Evolutionary conservation across 805 yeast genomes (phyloP), one percentile per base, ranked within the genome.

Genomic region (Cyberlindnera veronae): DNA sequence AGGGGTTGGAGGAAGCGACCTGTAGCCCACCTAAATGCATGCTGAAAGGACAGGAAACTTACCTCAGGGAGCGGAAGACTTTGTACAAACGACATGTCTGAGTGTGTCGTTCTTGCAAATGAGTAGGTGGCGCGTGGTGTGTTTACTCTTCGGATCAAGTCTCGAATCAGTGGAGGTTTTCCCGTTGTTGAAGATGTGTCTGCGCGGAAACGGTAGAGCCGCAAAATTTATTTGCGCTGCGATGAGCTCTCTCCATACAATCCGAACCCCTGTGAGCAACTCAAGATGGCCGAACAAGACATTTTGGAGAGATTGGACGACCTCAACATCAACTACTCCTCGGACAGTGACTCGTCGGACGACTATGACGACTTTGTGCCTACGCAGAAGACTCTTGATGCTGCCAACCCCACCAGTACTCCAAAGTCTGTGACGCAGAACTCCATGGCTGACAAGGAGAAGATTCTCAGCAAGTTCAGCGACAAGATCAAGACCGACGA

Each of bases 401-500:
- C 32, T 16, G 20, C 8, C 21, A 7, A 15, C 15, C 29, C n/a
- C 12, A 8, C n/a, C 33, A 29, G 6, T 31, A 13, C 13, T 28
- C 24, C 8, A 27, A 23, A 36, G 30, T 15, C 38, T 8, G 32
- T 34, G n/a, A 40, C 46, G 5, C 20, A 19, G n/a, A 45, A 51
- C 39, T 39, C 46, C 12, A 41, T 46, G 3, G 32, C 41, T 26
- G 71, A 69, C 36, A 72, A 74, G 39, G 68, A 71, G 3, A 68
- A 67, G 32, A 73, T 84, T 27, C 66, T 80, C 16, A 77, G 74
- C n/a, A 79, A 75, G 51, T 81, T 79, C 58, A 76, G 81, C 0
- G 74, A 76, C 38, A 77, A 72, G 46, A 83, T 84, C 57, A 81
- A 79, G 48, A 69, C 79, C 1, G 89, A 81, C 54, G 75, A 75